These are phyloP conservation scores for Clitoria ternatea DNA, from an alignment of 306 rosid species.

Conservation along the genomic window DNA sequence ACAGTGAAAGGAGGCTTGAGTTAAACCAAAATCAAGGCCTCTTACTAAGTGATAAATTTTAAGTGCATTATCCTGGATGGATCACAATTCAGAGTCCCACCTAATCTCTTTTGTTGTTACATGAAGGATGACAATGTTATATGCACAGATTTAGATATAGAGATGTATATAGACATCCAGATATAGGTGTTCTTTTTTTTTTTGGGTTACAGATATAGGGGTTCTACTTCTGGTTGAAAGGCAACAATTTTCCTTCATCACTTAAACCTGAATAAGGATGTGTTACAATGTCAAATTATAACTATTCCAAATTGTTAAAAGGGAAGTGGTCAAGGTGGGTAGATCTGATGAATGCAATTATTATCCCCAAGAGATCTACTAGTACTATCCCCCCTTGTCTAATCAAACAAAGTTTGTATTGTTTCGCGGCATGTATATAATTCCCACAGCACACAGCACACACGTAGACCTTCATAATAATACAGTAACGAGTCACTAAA, in stretches of 20 bases:
- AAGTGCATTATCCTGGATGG: background rate
- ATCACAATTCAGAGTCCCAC: background rate
- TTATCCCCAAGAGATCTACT: background rate
- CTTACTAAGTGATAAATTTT: background rate
- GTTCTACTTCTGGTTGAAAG: constrained; percentile 7
- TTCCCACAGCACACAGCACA: background rate
- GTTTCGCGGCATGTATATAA: background rate
- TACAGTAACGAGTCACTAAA: background rate
- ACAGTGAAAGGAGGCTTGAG: background rate
- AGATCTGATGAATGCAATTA: background rate
- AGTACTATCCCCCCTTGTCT: background rate
- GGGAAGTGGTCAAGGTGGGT: background rate
- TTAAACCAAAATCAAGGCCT: background rate
- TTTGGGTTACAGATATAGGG: background rate
- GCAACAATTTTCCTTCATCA: background rate
- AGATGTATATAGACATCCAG: background rate
- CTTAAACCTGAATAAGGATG: constrained; percentile 4
- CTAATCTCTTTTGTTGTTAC: background rate
- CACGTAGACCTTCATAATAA: background rate
- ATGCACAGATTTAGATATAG: background rate
- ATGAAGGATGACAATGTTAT: background rate
- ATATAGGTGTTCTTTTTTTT: background rate
- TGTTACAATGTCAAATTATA: background rate
- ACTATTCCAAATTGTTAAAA: background rate
- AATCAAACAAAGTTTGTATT: constrained; percentile 7